Percentiles rank a stretch among this genome's conserved stretches.
phyloP scores from a whole-genome alignment of 139 green algal species.

The Chlamydomonas eustigma region DNA sequence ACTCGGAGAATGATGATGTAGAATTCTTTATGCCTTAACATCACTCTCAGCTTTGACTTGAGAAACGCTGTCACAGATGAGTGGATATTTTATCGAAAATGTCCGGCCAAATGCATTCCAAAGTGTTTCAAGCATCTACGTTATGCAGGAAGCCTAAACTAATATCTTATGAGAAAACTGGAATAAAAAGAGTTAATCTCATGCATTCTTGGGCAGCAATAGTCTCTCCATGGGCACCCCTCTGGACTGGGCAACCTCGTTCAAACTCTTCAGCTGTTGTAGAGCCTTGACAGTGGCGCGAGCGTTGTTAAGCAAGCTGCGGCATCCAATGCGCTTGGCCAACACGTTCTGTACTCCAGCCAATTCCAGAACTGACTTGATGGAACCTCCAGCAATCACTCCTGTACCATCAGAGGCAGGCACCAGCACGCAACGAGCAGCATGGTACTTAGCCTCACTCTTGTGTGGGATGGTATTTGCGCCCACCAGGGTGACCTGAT shows the following conservation, averaged over 20 bases:
- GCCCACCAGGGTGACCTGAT: conserved; percentile 49
- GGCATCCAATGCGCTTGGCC: conserved; percentile 88
- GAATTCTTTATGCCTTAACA: too few relatives aligned
- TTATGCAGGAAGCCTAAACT: too few relatives aligned
- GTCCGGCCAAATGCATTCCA: too few relatives aligned
- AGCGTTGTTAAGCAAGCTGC: conserved; percentile 91
- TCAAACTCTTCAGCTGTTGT: conserved; percentile 59
- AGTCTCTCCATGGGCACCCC: conserved; percentile 30
- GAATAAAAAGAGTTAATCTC: too few relatives aligned
- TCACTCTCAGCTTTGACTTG: too few relatives aligned
- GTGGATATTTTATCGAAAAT: too few relatives aligned
- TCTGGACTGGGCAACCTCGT: conserved; percentile 57
- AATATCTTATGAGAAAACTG: too few relatives aligned
- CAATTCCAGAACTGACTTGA: conserved; percentile 88
- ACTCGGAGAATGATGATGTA: too few relatives aligned
- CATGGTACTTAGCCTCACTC: conserved; percentile 73
- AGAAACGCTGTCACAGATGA: too few relatives aligned
- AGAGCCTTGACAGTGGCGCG: conserved; percentile 75
- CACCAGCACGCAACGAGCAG: conserved; percentile 79
- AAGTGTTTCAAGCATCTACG: too few relatives aligned
- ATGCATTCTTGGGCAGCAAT: conserved; percentile 17
- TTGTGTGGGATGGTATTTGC: conserved; percentile 82
- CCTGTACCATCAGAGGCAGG: conserved; percentile 87
- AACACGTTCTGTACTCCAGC: conserved; percentile 87
- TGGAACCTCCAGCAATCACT: conserved; percentile 73